phyloP scores from a whole-genome alignment of 176 grass and related monocot genomes.

The Poa annua region DNA sequence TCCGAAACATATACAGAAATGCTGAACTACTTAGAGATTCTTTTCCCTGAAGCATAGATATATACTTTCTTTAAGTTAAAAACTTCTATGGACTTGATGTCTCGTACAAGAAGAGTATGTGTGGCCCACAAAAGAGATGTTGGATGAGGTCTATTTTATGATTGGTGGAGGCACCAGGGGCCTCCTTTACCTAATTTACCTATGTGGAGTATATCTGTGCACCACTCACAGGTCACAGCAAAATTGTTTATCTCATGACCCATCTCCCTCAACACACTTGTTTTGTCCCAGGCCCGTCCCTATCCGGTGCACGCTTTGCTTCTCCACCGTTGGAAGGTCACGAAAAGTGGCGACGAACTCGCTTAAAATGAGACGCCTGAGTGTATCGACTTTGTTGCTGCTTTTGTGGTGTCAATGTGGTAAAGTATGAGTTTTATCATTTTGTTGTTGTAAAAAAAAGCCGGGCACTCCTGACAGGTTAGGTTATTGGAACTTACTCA shows the following conservation, averaged over 20 bases:
- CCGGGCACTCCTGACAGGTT: too few species aligned
- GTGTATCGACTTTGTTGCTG: conserved; percentile 27
- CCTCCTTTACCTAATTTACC: conserved; percentile 39
- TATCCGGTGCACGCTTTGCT: conserved; percentile 22
- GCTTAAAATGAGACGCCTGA: neutral
- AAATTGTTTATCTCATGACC: conserved; percentile 43
- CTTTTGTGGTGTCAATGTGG: neutral
- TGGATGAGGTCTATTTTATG: conserved; percentile 70
- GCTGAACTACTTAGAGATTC: neutral
- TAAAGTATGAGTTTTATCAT: neutral
- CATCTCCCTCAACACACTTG: conserved; percentile 19
- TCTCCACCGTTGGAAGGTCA: conserved; percentile 25
- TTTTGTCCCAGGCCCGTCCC: conserved; percentile 17
- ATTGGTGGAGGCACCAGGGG: conserved; percentile 57
- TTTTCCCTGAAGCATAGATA: neutral
- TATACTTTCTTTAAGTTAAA: neutral
- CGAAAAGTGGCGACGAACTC: conserved; percentile 7
- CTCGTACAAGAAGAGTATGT: neutral
- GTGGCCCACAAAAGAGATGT: neutral
- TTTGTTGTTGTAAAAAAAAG: neutral
- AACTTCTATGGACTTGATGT: conserved; percentile 28
- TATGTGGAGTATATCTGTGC: neutral
- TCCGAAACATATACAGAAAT: neutral
- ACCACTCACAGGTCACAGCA: conserved; percentile 38
- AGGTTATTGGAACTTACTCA: too few species aligned